Evolutionary conservation across 163 green algal species (phyloP), one percentile per base, ranked within the genome.

Genomic region (Chloroidium sp.): DNA sequence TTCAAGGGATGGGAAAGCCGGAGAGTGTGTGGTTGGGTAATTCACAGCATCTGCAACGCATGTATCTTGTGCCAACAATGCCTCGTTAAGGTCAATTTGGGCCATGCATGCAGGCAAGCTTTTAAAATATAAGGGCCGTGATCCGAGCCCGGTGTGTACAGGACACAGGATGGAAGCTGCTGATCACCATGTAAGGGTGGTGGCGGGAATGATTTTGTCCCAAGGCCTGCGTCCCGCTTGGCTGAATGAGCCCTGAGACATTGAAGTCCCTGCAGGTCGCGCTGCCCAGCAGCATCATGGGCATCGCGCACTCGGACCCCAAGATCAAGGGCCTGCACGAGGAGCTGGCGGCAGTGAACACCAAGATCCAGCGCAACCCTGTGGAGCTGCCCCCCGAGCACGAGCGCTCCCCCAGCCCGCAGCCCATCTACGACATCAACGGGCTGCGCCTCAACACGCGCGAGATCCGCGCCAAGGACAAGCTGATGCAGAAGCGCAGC

Each of bases 371-470:
- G 76, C 86, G 90, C 78, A 85, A 90, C 60, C 84, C 92, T 12
- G 78, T 95, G 60, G 91, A 95, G 69, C 92, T 96, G 64, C 93
- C 90, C 3, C 90, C 92, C 3, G 94, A 97, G 85, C 85, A 90
- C 62, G 89, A 97, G 84, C 92, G 96, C n/a, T 96, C 89, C 0
- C 96, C 96, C 59, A 96, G 90, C 1, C 96, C 96, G 0, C 89
- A 95, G 80, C 96, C 96, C 0, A 83, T 81, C 2, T 84, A 84
- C 62, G 80, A 84, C 78, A 82, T 87, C 36, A 95, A 92, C 60
- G 96, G 96, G 13, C 84, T 95, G 57, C 87, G 95, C 1, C 87
- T 92, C 3, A 98, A 98, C 88, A 98, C 94, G 2, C 84, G 95
- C 4, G 95, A 98, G 78, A 88, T 81, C 58, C 79, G 79, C 0